phyloP scores from a whole-genome alignment of 352 stramenopile genomes.

The Paralagenidium karlingii region DNA sequence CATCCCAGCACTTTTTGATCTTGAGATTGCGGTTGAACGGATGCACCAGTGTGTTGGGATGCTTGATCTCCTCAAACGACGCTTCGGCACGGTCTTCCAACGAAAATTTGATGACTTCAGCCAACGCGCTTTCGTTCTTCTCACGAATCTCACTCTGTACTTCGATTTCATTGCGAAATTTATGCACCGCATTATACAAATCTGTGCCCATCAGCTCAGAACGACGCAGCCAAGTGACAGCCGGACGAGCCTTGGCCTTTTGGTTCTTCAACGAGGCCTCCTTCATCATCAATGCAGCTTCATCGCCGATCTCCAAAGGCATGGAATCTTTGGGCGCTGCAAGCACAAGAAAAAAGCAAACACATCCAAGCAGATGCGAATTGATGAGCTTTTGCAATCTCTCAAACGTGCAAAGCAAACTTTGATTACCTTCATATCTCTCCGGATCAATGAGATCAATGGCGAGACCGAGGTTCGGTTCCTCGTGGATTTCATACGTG shows the following conservation, averaged over 20 bases:
- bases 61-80: slow-evolving; percentile 62
- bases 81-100: slow-evolving; percentile 69
- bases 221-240: slow-evolving; percentile 66
- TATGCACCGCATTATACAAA: slow-evolving; percentile 74
- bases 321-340: slow-evolving; percentile 30
- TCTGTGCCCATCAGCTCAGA: slow-evolving; percentile 83
- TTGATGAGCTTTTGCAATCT: not conserved
- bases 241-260: slow-evolving; percentile 50
- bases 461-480: slow-evolving; percentile 56
- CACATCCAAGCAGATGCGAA: not conserved
- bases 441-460: slow-evolving; percentile 79
- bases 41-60: slow-evolving; percentile 53
- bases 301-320: slow-evolving; percentile 54
- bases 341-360: slow-evolving; percentile 1
- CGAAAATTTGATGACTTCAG: slow-evolving; percentile 51
- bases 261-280: slow-evolving; percentile 31
- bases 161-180: slow-evolving; percentile 80
- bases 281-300: slow-evolving; percentile 72
- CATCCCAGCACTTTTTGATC: slow-evolving; percentile 68
- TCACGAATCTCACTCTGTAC: slow-evolving; percentile 72
- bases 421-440: slow-evolving; percentile 83
- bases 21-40: slow-evolving; percentile 78
- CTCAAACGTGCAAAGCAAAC: too few species aligned
- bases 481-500: slow-evolving; percentile 75
- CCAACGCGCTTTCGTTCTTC: slow-evolving; percentile 66